Evolutionary conservation across 169 alveolate species (phyloP), one percentile per base, ranked within the genome.

Genomic region (Ichthyophthirius multifiliis): DNA sequence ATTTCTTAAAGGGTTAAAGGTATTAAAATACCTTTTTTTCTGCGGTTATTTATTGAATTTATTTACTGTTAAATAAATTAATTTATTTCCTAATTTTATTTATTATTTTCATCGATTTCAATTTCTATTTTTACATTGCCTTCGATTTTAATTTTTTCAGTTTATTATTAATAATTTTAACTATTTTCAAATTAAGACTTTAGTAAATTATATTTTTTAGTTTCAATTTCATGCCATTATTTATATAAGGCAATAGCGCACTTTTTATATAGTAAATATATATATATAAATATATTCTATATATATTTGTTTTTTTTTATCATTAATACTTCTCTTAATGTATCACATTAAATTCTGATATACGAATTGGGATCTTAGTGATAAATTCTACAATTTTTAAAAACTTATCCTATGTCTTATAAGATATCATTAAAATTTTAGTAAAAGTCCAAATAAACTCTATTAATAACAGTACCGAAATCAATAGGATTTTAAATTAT

Each of bases 321-420:
- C n/a, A n/a, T n/a, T n/a, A n/a, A n/a, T n/a, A n/a, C n/a, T n/a
- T n/a, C 84, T 47, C 94, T 81, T 15, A 91, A 65, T 3, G 90
- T 74, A 43, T 91, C 95, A 9, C 88, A 44, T 13, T 83, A 20
- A 32, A 65, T 83, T 48, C 92, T 48, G 30, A 84, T 13, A 13
- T 84, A 85, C 5, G 75, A 32, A 15, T 64, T 67, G 2, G 62
- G 63, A 34, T 87, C 78, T 35, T 43, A 67, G 27, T 81, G 65
- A 44, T 32, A 86, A 37, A 65, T 63, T 34, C 86, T 81, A 65
- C 94, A 89, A 76, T 94, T 94, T 73, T 87, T 86, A 83, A 94
- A 94, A 12, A 94, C 87, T 43, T 90, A 82, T 34, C 95, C 94
- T 67, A 94, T 83, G 75, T 94, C 96, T 34, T 82, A 87, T 90